A percentile compares a stretch with the other conserved stretches of the same genome.
Conservation (phyloP, 2,329 filamentous ascomycete species). For the Penicillium frequentans region DNA sequence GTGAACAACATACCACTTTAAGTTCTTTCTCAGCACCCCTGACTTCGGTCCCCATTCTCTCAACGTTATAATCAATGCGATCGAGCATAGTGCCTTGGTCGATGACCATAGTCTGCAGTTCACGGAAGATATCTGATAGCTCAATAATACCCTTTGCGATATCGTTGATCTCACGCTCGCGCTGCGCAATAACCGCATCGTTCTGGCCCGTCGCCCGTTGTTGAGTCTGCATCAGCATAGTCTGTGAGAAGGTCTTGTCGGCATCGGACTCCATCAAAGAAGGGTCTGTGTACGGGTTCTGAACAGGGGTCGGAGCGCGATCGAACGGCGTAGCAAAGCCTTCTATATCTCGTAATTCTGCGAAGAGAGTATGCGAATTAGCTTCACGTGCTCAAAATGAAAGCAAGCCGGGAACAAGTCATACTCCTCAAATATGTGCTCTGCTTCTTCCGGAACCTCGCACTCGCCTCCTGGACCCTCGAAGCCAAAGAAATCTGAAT, state of each 20-base stretch:
- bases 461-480: conserved; percentile 87
- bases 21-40: conserved; percentile 92
- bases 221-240: conserved; percentile 76
- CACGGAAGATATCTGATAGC: conserved; percentile 92
- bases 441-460: conserved; percentile 94
- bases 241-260: conserved; percentile 88
- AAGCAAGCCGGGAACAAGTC: conserved; percentile 11
- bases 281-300: conserved; percentile 75
- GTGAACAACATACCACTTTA: conserved; percentile 59
- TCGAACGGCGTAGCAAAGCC: conserved; percentile 58
- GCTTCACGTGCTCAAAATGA: neutral
- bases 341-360: conserved; percentile 73
- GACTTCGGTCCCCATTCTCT: conserved; percentile 90
- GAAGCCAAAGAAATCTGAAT: conserved; percentile 89
- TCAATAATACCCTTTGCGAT: conserved; percentile 99
- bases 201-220: conserved; percentile 61
- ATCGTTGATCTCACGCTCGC: conserved; percentile 94
- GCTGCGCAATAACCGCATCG: conserved; percentile 82
- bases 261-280: conserved; percentile 91
- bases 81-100: conserved; percentile 89
- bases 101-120: conserved; percentile 93
- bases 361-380: conserved; percentile 8
- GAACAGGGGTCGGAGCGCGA: conserved; percentile 49
- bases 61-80: conserved; percentile 97
- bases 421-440: conserved; percentile 92